Evolutionary conservation across 2,329 filamentous ascomycete species (phyloP), one percentile per base, ranked within the genome.

Genomic region (Paraconiothyrium brasiliense): DNA sequence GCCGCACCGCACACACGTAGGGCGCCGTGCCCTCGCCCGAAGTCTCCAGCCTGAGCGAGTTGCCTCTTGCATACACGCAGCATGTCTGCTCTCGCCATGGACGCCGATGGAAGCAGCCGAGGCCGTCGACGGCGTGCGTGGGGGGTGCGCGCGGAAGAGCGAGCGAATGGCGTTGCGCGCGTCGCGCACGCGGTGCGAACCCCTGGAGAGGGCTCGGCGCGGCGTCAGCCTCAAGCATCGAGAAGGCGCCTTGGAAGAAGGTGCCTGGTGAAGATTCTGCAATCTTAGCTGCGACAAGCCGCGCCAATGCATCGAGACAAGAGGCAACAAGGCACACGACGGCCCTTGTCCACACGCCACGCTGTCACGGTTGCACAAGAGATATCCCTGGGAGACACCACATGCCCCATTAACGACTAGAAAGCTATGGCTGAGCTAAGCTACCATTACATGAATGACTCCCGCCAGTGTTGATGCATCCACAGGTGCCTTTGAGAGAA

Each of bases 391-490:
- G 10, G 24, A 52, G n/a, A 32, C 51, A 54, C 37, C 22, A 44
- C 24, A 24, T 24, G 32, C 37, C 52, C n/a, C 34, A 35, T 46
- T 55, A 52, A 52, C 32, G 24, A 52, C 24, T 52, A 51, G 27
- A 44, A 47, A 37, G 30, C 44, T 55, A 47, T 59, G 47, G 57
- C 47, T 30, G 32, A 55, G 57, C 57, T 59, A 59, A 49, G 32
- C 51, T 55, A 59, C 57, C 50, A 55, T 54, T 39, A n/a, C 57
- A 59, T 59, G 50, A 43, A 59, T 59, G 50, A 58, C 24, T 20
- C 34, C 34, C 30, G 22, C 16, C 2, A 4, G 27, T 22, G 34
- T 32, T 30, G 50, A 52, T 30, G 7, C 32, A 44, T 52, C 39
- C 39, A 9, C 57, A 44, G 27, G 22, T 37, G 20, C 20, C 20